Evolutionary conservation across 2,329 filamentous ascomycete genomes (phyloP), one percentile per base, ranked within the genome.

Genomic region (Madurella fahalii): DNA sequence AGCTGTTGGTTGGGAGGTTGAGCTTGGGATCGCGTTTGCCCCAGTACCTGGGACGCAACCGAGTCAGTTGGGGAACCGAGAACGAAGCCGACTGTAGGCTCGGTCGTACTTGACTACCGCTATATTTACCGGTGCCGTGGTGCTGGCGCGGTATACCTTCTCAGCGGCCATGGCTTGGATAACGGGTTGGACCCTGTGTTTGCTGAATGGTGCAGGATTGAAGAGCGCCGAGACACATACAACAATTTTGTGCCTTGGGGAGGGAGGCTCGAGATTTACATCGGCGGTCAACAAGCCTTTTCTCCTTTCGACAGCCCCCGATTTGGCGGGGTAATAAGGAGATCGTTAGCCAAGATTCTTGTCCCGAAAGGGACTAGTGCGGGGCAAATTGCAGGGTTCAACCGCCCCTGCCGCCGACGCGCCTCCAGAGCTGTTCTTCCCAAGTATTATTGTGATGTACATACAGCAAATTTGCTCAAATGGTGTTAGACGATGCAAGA

Each of bases 1-100:
- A 99, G 61, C 90, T 95, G 79, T 99, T 99, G 69, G 94, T 97
- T 37, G 94, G 94, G 53, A 97, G 87, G 74, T 99, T 99, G 66
- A 97, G 84, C 70, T 89, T 90, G 50, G 89, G 75, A 73, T 97
- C 92, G 59, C 94, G 89, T 77, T 99, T 99, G 65, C 95, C 94
- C 94, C 95, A 99, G 82, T 99, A 81, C 60, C 78, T 77, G 53
- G 54, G 57, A 45, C 56, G 32, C 54, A 61, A 47, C 31, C 44
- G 13, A 31, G 39, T 50, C 20, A 50, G 50, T 41, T 16, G 42
- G 31, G 31, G n/a, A n/a, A 17, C 25, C 12, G n/a, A 34, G n/a
- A n/a, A 17, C 37, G 40, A 31, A 4, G 8, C 40, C n/a, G n/a
- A n/a, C 15, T 17, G 32, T n/a, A 42, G 37, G 52, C 58, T 58